phyloP scores from a whole-genome alignment of 2,329 filamentous ascomycete genomes.

The Verticillium klebahnii region DNA sequence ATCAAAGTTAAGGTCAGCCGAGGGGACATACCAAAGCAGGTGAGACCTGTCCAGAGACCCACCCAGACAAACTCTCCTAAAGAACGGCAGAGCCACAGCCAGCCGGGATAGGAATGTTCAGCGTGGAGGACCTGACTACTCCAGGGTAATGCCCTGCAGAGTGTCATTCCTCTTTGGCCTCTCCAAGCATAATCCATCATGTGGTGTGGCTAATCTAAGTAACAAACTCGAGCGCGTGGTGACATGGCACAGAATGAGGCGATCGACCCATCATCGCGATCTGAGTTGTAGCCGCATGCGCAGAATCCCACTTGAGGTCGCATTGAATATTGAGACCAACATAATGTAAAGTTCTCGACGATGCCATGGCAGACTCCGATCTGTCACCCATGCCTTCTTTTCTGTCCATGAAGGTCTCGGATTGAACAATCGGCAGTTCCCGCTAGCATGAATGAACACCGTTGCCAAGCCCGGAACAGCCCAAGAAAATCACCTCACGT shows the following conservation, averaged over 20 bases:
- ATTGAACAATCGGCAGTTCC: background rate
- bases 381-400: background rate
- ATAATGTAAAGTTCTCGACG: background rate
- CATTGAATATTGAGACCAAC: background rate
- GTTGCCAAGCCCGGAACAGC: background rate
- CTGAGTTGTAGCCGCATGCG: background rate
- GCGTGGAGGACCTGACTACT: background rate
- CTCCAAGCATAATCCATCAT: background rate
- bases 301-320: background rate
- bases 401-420: background rate
- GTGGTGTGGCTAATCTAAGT: background rate
- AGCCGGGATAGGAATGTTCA: background rate
- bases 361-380: background rate
- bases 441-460: background rate
- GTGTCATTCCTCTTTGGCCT: background rate
- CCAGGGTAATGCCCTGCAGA: background rate
- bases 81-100: too few relatives aligned
- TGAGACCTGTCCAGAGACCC: too few relatives aligned
- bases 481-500: constrained; percentile 3
- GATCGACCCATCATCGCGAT: background rate
- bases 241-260: background rate
- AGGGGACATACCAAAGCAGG: too few relatives aligned
- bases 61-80: too few relatives aligned
- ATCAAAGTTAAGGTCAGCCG: too few relatives aligned
- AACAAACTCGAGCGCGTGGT: background rate